Conservation (phyloP, 2,329 filamentous ascomycete species). For the Teratosphaeriaceae sp. region DNA sequence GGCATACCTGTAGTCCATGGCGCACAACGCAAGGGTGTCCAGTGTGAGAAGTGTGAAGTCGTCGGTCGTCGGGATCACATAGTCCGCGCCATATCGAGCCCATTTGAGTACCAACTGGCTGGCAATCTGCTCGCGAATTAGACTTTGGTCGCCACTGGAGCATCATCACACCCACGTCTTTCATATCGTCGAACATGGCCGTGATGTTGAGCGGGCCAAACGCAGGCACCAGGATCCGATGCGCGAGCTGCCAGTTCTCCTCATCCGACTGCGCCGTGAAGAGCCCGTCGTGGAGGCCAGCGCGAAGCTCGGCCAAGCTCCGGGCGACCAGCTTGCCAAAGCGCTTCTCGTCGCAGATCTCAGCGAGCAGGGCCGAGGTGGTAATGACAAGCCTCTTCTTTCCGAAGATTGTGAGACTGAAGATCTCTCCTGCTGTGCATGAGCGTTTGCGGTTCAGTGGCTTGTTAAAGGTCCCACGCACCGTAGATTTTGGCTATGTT, state of each 20-base stretch:
- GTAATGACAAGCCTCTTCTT: conserved; percentile 17
- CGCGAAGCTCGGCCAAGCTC: conserved; percentile 50
- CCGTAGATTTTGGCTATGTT: conserved; percentile 33
- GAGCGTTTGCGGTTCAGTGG: neutral
- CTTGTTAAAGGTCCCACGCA: neutral
- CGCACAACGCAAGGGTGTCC: conserved; percentile 58
- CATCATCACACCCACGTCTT: conserved; percentile 19
- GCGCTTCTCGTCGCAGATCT: conserved; percentile 33
- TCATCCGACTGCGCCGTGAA: conserved; percentile 52
- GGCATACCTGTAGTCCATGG: conserved; percentile 44
- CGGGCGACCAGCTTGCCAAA: conserved; percentile 54
- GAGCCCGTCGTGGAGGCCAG: conserved; percentile 57
- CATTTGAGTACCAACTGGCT: conserved; percentile 29
- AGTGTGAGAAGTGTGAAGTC: conserved; percentile 68
- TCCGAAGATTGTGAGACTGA: conserved; percentile 14
- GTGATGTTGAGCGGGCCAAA: conserved; percentile 64
- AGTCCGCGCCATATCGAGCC: conserved; percentile 44
- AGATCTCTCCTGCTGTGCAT: conserved; percentile 15
- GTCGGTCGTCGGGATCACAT: conserved; percentile 54
- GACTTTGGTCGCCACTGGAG: conserved; percentile 5
- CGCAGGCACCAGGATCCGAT: conserved; percentile 59
- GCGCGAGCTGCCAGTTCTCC: conserved; percentile 21
- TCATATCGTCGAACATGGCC: conserved; percentile 51
- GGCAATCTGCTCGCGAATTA: conserved; percentile 5
- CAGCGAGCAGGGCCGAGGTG: conserved; percentile 28